Evolutionary conservation across 1,284 basidiomycete genomes (phyloP).

Genomic region (Fistulina hepatica): DNA sequence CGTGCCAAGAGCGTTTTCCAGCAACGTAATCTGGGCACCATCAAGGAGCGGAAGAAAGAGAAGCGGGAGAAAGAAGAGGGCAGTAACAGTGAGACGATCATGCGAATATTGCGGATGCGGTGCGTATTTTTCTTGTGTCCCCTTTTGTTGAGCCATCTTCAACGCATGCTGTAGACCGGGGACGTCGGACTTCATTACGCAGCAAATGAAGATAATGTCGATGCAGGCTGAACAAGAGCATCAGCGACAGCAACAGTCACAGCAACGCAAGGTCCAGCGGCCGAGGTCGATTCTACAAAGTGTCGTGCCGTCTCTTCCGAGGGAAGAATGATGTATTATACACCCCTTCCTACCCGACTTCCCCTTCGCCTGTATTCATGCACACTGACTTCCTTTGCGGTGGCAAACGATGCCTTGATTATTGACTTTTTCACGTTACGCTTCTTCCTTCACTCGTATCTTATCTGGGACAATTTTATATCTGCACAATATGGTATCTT

Average conservation of each 20-base stretch:
- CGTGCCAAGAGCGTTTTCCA: constrained; percentile 85
- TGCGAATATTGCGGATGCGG: constrained; percentile 91
- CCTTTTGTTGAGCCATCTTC: background rate
- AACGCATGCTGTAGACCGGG: constrained; percentile 40
- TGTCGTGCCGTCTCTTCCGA: too few species aligned
- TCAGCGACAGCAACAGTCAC: constrained; percentile 44
- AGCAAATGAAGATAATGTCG: constrained; percentile 72
- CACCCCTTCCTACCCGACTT: too few species aligned
- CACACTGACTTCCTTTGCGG: too few species aligned
- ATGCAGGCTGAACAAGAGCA: constrained; percentile 69
- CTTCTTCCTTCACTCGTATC: too few species aligned
- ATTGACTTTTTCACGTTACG: too few species aligned
- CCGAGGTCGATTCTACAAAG: constrained; percentile 13
- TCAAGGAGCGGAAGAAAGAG: constrained; percentile 88
- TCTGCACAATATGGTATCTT: too few species aligned
- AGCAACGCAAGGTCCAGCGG: constrained; percentile 38
- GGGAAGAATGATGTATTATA: too few species aligned
- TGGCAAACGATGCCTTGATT: too few species aligned
- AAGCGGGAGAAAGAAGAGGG: constrained; percentile 73
- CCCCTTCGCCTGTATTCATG: too few species aligned
- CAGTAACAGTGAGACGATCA: constrained; percentile 77
- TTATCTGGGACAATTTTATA: too few species aligned
- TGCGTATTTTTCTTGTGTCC: constrained; percentile 26
- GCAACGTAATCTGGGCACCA: constrained; percentile 91
- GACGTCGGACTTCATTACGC: constrained; percentile 82